Evolutionary conservation across 2,329 filamentous ascomycete genomes (phyloP).

Genomic region (Neonectria ditissima): DNA sequence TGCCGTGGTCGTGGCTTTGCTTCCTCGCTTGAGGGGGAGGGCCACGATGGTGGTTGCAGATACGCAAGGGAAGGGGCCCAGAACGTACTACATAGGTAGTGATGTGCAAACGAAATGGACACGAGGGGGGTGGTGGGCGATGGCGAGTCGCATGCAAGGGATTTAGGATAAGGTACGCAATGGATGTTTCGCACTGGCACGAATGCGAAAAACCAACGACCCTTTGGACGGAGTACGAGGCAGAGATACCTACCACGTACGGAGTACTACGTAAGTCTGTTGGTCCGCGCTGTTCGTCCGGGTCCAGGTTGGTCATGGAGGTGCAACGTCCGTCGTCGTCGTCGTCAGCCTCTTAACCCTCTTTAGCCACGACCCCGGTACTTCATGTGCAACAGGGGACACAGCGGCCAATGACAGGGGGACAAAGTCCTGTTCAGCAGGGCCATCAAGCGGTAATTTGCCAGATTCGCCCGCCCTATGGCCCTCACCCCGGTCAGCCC

Average conservation of each 20-base stretch:
- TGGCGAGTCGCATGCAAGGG: no score
- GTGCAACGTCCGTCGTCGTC: constrained; percentile 29
- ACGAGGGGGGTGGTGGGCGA: background rate
- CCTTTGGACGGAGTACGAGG: background rate
- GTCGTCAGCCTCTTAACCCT: constrained; percentile 32
- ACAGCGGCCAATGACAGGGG: constrained; percentile 1
- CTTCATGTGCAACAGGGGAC: background rate
- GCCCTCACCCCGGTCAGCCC: constrained; percentile 7
- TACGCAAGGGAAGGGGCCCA: no score
- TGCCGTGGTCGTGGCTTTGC: background rate
- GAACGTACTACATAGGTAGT: no score
- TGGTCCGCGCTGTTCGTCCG: no score
- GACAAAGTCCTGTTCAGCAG: background rate
- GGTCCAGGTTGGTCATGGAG: constrained; percentile 4
- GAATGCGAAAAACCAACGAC: background rate
- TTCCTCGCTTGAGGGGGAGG: background rate
- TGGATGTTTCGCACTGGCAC: background rate
- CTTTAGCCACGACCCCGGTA: constrained; percentile 13
- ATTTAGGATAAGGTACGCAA: background rate
- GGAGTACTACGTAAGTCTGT: background rate
- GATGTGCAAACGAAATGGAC: no score
- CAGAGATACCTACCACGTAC: background rate
- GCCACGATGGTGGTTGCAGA: background rate
- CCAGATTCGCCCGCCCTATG: constrained; percentile 9
- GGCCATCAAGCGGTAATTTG: constrained; percentile 4